Evolutionary conservation across 306 rosid genomes (phyloP), one percentile per base, ranked within the genome.

Genomic region (Astragalus membranaceus): DNA sequence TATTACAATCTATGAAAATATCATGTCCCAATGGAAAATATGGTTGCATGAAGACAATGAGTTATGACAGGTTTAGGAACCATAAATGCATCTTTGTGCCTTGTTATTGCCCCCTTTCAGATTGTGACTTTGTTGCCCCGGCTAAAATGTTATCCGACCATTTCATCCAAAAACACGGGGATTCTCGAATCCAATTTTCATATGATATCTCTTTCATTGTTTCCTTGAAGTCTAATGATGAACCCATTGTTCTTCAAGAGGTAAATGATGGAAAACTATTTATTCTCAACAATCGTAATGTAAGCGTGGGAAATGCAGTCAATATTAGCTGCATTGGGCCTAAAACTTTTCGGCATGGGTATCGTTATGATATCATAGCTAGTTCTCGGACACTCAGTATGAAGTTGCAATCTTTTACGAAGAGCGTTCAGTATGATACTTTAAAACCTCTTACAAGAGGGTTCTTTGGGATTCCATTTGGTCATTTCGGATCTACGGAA

Each of bases 1-100:
- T 87, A 17, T 26, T 83, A 37, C 89, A 83, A 51, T 79, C 91
- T 12, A 70, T 83, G 13, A 72, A 61, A 78, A 48, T 83, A 48
- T 14, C 78, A 20, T 26, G 41, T 6, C 10, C 10, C 3, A 26
- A 26, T 26, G 10, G 10, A 55, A 29, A 55, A 55, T 5, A 55
- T 29, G 41, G 62, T 10, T 55, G 41, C 33, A 11, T 1, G 15
- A 14, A 54, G 60, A 54, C 0, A 54, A 26, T 54, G 12, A 5
- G 1, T 26, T 29, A 55, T 5, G 1, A 3, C 0, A 13, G 5
- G 12, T 8, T 20, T 4, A 2, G 5, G 62, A 12, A 55, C 16
- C 62, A 55, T 11, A 37, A 11, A 11, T 55, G 62, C 16, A 55
- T 29, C 5, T n/a, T 9, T 29, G 17, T 6, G 8, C 62, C 41